phyloP scores from a whole-genome alignment of 495 filamentous ascomycete species.

The Lasiosphaeria hispida region DNA sequence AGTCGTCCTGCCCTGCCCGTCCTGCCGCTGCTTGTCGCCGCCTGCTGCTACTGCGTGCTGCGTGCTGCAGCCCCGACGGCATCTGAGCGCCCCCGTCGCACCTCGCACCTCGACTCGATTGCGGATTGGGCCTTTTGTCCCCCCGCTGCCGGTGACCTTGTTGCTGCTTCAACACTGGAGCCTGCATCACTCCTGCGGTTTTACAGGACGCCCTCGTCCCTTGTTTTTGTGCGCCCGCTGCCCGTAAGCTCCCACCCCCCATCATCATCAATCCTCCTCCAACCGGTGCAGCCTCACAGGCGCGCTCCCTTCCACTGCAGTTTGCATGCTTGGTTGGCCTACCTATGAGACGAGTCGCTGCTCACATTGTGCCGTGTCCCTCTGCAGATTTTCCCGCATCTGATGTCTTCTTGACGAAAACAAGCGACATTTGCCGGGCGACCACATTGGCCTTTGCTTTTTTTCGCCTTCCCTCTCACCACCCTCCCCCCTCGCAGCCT shows the following conservation, averaged over 20 bases:
- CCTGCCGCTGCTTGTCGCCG: background rate
- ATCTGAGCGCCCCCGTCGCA: too few species aligned
- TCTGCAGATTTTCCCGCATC: conserved; percentile 30
- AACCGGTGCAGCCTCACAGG: conserved; percentile 20
- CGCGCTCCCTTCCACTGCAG: conserved; percentile 10
- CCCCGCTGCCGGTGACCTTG: conserved; percentile 13
- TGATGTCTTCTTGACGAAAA: conserved; percentile 31
- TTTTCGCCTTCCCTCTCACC: conserved; percentile 10
- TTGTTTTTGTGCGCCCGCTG: conserved; percentile 30
- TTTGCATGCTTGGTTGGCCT: conserved; percentile 9
- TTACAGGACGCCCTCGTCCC: conserved; percentile 23
- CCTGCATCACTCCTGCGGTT: conserved; percentile 31
- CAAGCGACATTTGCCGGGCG: conserved; percentile 15
- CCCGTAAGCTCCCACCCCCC: conserved; percentile 17
- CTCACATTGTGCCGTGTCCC: conserved; percentile 22
- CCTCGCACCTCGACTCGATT: conserved; percentile 5
- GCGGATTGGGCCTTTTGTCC: conserved; percentile 8
- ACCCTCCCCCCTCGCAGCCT: conserved; percentile 6
- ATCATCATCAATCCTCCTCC: conserved; percentile 18
- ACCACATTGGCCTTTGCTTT: conserved; percentile 13
- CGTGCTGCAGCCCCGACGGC: too few species aligned
- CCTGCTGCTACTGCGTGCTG: too few species aligned
- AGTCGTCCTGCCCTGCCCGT: conserved; percentile 5
- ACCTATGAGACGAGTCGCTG: conserved; percentile 26
- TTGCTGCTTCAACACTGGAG: conserved; percentile 31